Conservation (phyloP, 805 yeast genomes). For the Candida schatavii region DNA sequence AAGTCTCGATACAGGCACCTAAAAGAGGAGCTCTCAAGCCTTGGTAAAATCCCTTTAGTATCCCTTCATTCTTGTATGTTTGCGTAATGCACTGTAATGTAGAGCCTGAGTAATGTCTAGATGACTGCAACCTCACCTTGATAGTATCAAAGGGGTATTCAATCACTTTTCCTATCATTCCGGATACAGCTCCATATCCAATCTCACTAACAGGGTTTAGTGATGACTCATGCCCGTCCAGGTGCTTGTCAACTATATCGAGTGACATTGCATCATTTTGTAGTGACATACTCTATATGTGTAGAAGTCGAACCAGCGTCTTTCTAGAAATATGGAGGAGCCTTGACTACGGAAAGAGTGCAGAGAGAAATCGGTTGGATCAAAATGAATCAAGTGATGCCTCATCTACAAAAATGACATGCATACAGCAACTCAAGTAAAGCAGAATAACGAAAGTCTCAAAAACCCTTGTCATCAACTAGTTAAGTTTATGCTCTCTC, state of each 20-base stretch:
- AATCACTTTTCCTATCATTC: conserved; percentile 77
- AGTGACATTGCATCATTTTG: conserved; percentile 2
- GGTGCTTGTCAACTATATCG: conserved; percentile 1
- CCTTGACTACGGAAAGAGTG: no score
- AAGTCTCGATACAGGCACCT: conserved; percentile 90
- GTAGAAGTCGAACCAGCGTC: no score
- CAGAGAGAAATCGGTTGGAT: no score
- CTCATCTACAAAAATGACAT: no score
- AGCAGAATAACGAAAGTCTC: no score
- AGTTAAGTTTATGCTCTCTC: no score
- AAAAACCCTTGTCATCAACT: no score
- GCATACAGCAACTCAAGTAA: no score
- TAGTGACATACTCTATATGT: no score
- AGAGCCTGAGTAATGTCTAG: conserved; percentile 43
- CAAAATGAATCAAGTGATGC: no score
- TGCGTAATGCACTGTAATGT: conserved; percentile 64
- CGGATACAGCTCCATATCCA: conserved; percentile 58
- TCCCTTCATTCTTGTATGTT: conserved; percentile 68
- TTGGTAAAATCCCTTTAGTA: conserved; percentile 67
- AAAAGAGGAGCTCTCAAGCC: conserved; percentile 79
- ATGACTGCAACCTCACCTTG: conserved; percentile 80
- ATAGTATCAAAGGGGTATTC: conserved; percentile 94
- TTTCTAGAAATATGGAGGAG: no score
- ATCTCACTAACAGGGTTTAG: conserved; percentile 36
- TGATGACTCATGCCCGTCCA: neutral